Base-by-base conservation (phyloP, 2,329 filamentous ascomycete genomes). In the Aureobasidium melanogenum region DNA sequence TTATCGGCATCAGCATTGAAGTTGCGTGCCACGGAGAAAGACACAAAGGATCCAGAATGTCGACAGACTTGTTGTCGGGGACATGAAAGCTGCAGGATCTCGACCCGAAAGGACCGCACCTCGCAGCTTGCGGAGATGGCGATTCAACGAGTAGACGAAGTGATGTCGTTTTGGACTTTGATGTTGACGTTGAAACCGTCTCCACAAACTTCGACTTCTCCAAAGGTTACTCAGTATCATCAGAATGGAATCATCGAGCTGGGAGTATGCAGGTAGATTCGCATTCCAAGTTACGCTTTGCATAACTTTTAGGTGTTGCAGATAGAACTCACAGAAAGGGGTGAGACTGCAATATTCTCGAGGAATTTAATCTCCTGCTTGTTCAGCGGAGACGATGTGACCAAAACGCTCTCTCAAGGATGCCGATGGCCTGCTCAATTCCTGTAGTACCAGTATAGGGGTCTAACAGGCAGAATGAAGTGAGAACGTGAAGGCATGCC, bases 401-500 rank as follows among this genome's bases (percentile, higher is more conserved):
- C n/a, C n/a, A 62, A 26, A 65, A 65, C 8, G 63, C 65, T 1
- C 66, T 66, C 1, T 54, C 39, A 14, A 72, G 63, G 1, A 68
- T 67, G 2, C 30, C 24, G 2, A 72, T 56, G 2, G 69, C 65
- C 68, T 87, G 84, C 66, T 88, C 85, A 0, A 77, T 80, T 0
- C 86, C 86, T 0, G 84, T 88, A 0, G 79, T 75, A 0, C 77
- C 72, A 0, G 84, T 88, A 0, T 88, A 74, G 0, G 75, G 71
- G 66, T 88, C 86, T 0, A 82, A 79, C 0, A 88, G 36, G 0
- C 79, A 66, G 36, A 80, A 82, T 0, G 85, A 85, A 0, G 86
- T 88, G 5, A 79, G 71, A 0, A 84, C 85, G 66, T 89, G 86
- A 1, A 84, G 69, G 3, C 79, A 69, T 0, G 84, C 84, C 65